Conservation (phyloP, 2,329 filamentous ascomycete species). For the Penicillium sp. region DNA sequence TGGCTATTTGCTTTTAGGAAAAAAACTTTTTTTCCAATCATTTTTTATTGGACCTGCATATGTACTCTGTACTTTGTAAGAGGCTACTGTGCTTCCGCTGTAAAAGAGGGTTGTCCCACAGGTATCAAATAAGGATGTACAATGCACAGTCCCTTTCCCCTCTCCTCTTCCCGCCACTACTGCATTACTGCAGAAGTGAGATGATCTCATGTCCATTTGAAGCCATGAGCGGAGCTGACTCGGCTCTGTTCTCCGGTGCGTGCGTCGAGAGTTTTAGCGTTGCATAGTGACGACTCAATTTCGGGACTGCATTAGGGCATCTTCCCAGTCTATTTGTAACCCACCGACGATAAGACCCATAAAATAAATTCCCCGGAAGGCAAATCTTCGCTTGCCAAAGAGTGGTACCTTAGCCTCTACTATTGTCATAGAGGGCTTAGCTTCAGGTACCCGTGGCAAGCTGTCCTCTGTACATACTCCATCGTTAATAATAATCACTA, state of each 20-base stretch:
- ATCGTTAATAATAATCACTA: neutral
- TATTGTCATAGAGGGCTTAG: neutral
- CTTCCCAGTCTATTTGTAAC: constrained; percentile 2
- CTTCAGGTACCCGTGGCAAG: constrained; percentile 1
- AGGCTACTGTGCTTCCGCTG: neutral
- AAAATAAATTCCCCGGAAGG: constrained; percentile 5
- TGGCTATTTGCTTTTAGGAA: constrained; percentile 1
- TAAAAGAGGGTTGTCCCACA: neutral
- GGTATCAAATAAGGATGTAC: constrained; percentile 19
- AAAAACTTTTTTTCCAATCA: no score
- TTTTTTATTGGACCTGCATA: neutral
- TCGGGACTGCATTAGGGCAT: constrained; percentile 3
- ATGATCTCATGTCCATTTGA: constrained; percentile 6
- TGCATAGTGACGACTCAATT: constrained; percentile 8
- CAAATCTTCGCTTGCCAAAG: neutral
- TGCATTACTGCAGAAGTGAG: constrained; percentile 1
- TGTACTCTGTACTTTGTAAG: neutral
- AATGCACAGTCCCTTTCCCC: constrained; percentile 19
- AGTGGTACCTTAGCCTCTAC: constrained; percentile 1
- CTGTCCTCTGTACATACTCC: neutral
- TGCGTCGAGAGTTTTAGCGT: constrained; percentile 1
- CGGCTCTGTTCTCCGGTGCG: constrained; percentile 20
- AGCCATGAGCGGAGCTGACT: constrained; percentile 18
- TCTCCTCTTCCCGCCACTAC: constrained; percentile 1
- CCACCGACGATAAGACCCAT: constrained; percentile 5